Base-by-base conservation (phyloP, 192 early-diverging fungal species). In the Coemansia sp. region DNA sequence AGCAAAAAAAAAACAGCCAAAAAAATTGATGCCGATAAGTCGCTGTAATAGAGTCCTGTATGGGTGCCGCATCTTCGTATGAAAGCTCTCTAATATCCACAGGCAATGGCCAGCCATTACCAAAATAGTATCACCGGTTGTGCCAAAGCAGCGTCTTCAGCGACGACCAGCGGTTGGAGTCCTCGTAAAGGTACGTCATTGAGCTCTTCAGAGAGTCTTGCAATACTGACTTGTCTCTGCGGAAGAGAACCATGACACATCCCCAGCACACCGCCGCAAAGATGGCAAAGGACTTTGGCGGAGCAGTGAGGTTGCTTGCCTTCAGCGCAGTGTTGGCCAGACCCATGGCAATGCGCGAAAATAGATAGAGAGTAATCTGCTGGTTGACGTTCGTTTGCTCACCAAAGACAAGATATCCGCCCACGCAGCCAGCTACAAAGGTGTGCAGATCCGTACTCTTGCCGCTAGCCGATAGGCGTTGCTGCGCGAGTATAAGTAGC, bases 221-320 rank as follows among this genome's bases (percentile, higher is more conserved):
- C 50, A 98, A 86, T 9, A 89, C 86, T 61, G 94, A 89, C 55
- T 89, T 88, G 77, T 98, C 89, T 61, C 95, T 86, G 58, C 89
- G 83, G 88, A 98, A 98, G 59, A 95, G 84, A 87, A 91, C 95
- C 97, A 98, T 96, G 34, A 97, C 95, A 29, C 88, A 81, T 6
- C 95, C 97, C 97, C 97, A 98, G 30, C 90, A 85, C 10, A 96
- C 61, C 9, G 95, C 93, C n/a, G 95, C 93, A 84, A 98, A 98
- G 16, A 96, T 73, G 5, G 94, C 87, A 85, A 92, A 98, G 2
- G 93, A 87, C 59, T 91, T 84, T 29, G 84, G 71, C 30, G 95
- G 94, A 39, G 87, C 89, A n/a, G 90, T 76, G 35, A 97, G 76
- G 32, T 85, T 60, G 63, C 84, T 71, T 38, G 87, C 85, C 83